These are phyloP conservation scores for Colletotrichum costaricense DNA, from an alignment of 2,329 filamentous ascomycete genomes.

Conservation along the genomic window DNA sequence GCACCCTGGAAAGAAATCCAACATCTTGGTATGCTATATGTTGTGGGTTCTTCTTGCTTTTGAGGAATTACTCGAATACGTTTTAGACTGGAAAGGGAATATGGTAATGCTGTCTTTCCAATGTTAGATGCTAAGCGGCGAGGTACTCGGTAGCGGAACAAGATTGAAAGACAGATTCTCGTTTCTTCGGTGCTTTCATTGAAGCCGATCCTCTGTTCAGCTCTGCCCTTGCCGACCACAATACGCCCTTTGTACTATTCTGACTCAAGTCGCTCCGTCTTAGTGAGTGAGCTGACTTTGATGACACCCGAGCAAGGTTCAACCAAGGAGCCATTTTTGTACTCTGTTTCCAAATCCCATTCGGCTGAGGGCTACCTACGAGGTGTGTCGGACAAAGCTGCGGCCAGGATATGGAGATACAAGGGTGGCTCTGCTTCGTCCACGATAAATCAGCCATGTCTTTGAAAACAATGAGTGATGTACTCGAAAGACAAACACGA, in stretches of 20 bases:
- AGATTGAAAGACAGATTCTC: not conserved
- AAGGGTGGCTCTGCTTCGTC: not conserved
- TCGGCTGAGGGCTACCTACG: not conserved
- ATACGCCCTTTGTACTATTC: not conserved
- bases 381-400: not conserved
- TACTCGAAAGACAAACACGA: not conserved
- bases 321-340: not conserved
- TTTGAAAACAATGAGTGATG: not conserved
- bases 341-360: not conserved
- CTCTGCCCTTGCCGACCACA: not conserved
- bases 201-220: not conserved
- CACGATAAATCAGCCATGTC: not conserved
- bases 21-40: not conserved
- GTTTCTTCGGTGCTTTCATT: constrained; percentile 7
- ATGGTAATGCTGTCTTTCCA: not conserved
- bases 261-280: not conserved
- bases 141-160: not conserved
- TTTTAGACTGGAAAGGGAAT: not conserved
- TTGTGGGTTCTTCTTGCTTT: not conserved
- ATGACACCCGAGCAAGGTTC: not conserved
- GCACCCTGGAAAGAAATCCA: not conserved
- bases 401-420: not conserved
- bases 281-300: not conserved
- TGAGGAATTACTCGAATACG: not conserved
- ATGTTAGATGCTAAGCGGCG: not conserved